These are phyloP conservation scores for Cynanchum wilfordii DNA, from an alignment of 257 asterid genomes.

Conservation along the genomic window DNA sequence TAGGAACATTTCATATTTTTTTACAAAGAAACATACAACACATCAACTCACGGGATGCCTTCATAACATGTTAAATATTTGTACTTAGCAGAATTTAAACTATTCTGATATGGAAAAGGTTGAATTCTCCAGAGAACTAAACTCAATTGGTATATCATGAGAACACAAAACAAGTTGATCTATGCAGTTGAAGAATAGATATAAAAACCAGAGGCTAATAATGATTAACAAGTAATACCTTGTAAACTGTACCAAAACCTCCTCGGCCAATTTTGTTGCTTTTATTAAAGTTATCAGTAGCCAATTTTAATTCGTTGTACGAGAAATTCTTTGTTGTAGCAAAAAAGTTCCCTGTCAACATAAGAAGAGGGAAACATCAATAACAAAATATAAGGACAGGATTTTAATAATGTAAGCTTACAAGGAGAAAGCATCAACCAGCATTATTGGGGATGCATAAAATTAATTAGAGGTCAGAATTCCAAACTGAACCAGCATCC, in stretches of 20 bases:
- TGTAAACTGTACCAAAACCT: slow-evolving; percentile 88
- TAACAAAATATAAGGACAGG: slow-evolving; percentile 15
- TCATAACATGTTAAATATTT: background rate
- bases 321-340: slow-evolving; percentile 50
- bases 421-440: background rate
- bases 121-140: background rate
- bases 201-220: slow-evolving; percentile 2
- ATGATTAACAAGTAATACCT: slow-evolving; percentile 45
- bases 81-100: background rate
- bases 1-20: background rate
- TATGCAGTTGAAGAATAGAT: background rate
- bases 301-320: slow-evolving; percentile 51
- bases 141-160: background rate
- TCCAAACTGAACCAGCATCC: background rate
- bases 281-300: slow-evolving; percentile 64
- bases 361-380: slow-evolving; percentile 17
- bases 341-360: slow-evolving; percentile 40
- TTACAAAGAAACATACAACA: background rate
- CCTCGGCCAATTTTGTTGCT: slow-evolving; percentile 78
- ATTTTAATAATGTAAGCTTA: background rate
- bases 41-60: background rate
- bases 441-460: background rate
- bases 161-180: background rate
- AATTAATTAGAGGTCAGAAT: background rate
- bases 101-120: background rate